Evolutionary conservation across 2,329 filamentous ascomycete species (phyloP).

Genomic region (Aspergillus puulaauensis): DNA sequence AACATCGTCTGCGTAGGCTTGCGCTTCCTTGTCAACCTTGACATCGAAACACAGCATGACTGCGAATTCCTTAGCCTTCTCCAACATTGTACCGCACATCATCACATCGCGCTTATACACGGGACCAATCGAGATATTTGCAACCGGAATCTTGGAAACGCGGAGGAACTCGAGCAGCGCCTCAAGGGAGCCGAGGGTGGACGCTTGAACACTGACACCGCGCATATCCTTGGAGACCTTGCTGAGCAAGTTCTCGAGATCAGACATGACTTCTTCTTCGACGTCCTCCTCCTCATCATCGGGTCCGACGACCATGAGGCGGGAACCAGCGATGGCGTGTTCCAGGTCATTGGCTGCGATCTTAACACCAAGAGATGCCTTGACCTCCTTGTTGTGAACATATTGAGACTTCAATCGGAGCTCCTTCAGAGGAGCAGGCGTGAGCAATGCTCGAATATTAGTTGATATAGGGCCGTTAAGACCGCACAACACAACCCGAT

Average conservation of each 20-base stretch:
- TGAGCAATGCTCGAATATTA: conserved; percentile 90
- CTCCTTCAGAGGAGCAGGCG: conserved; percentile 89
- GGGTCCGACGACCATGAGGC: conserved; percentile 88
- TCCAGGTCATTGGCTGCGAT: conserved; percentile 96
- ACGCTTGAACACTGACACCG: conserved; percentile 95
- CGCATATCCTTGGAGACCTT: conserved; percentile 88
- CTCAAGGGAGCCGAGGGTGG: conserved; percentile 94
- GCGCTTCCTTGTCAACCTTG: conserved; percentile 96
- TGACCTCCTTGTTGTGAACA: conserved; percentile 99
- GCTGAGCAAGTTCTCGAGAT: conserved; percentile 87
- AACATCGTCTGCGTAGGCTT: conserved; percentile 85
- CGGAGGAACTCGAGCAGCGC: conserved; percentile 94
- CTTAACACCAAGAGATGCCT: conserved; percentile 97
- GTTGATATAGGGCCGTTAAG: conserved; percentile 95
- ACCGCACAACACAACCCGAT: conserved; percentile 91
- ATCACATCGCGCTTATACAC: conserved; percentile 98
- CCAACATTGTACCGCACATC: conserved; percentile 89
- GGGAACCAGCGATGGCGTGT: conserved; percentile 92
- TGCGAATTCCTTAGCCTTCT: conserved; percentile 92
- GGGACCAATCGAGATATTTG: conserved; percentile 94
- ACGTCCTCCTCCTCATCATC: conserved; percentile 97
- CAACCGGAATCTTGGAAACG: conserved; percentile 93
- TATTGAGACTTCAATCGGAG: conserved; percentile 93
- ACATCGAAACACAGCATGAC: conserved; percentile 99
- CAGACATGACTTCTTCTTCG: conserved; percentile 92